Conservation (phyloP, 495 filamentous ascomycete species). For the Penicillium egyptiacum region DNA sequence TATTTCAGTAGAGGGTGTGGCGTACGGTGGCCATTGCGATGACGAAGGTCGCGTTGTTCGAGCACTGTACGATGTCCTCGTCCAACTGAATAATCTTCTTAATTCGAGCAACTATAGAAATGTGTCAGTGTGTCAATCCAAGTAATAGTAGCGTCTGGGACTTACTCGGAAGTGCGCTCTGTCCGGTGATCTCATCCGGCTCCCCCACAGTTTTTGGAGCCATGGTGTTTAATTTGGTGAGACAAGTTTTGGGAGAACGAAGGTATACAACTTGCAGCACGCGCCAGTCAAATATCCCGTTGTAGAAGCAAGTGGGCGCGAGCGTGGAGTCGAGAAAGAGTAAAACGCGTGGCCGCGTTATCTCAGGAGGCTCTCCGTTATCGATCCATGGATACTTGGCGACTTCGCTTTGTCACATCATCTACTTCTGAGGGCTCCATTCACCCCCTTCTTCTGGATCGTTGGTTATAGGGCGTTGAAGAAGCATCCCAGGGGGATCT, state of each 20-base stretch:
- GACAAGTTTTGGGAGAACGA: not conserved
- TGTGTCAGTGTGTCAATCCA: conserved; percentile 11
- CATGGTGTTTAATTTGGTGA: conserved; percentile 51
- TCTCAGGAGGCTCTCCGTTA: conserved; percentile 34
- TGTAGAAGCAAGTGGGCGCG: conserved; percentile 5
- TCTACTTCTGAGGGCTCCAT: conserved; percentile 16
- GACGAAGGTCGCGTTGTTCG: conserved; percentile 91
- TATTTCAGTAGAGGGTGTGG: not conserved
- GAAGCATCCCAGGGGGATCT: not conserved
- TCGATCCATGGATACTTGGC: conserved; percentile 37
- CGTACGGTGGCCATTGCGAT: conserved; percentile 85
- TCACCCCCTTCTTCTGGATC: conserved; percentile 5
- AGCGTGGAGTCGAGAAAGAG: conserved; percentile 19
- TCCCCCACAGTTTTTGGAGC: conserved; percentile 87
- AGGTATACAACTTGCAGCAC: not conserved
- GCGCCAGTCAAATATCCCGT: not conserved
- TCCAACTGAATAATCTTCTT: conserved; percentile 92
- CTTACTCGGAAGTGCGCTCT: conserved; percentile 82
- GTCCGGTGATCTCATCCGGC: conserved; percentile 76
- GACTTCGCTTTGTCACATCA: conserved; percentile 21
- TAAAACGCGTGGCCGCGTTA: conserved; percentile 34
- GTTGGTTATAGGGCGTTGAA: not conserved
- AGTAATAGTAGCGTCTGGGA: conserved; percentile 11
- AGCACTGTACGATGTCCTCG: conserved; percentile 78
- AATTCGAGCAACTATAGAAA: conserved; percentile 73